Base-by-base conservation (phyloP, 371 early-diverging fungal species). In the Enterospora canceri region DNA sequence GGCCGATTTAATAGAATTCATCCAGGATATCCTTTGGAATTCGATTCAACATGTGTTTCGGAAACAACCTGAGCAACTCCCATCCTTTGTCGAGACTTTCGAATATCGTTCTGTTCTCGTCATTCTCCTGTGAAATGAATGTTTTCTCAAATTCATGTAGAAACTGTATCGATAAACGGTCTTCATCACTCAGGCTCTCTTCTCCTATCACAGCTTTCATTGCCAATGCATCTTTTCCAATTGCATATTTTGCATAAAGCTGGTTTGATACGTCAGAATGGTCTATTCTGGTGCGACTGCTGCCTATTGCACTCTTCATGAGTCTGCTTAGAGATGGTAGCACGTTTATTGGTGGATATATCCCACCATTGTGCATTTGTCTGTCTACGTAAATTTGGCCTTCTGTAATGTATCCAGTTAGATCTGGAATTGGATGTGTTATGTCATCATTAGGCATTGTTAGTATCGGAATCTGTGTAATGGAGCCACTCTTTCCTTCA, bases 361-460 rank as follows among this genome's bases (percentile, higher is more conserved):
- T 92, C 81, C 94, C 96, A 73, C 94, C 89, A 84, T 98, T 97
- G 83, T 96, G 85, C 66, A 98, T 84, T 81, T 94, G 92, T 77
- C 99, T 89, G 83, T 98, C 99, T 60, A 98, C 86, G 80, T 91
- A 98, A 77, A 98, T 94, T 83, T 98, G 97, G 31, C 99, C 99
- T 83, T 98, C 99, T 31, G 99, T 98, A 82, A 98, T 98, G 82
- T 94, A 98, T 57, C 99, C 99, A 40, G 99, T 98, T 79, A 98
- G 85, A 86, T 98, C 99, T n/a, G 97, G 99, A 80, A 98, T 97
- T 62, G 99, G 99, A 80, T 98, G 99, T 40, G 99, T 98, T 72
- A 98, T 98, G 85, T 98, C 95, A 85, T 98, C 97, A 85, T 97
- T 97, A 58, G 99, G 99, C 99, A 98, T 98, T 53, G 97, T 96